Evolutionary conservation across 2,329 filamentous ascomycete genomes (phyloP).

Genomic region (Colletotrichum ledebouriae): DNA sequence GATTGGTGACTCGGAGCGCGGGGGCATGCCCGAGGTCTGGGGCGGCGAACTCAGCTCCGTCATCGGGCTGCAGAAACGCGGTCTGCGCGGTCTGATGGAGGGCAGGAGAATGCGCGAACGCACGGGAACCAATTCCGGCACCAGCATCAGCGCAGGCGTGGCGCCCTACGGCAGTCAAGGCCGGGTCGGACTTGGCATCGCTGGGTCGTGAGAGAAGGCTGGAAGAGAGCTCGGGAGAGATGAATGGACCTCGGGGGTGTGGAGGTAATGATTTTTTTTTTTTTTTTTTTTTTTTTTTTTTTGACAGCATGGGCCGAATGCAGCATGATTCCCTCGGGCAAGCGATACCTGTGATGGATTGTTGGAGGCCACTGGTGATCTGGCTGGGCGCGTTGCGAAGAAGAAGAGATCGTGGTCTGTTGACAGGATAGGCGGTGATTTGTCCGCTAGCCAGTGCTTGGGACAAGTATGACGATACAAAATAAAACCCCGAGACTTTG

Average conservation of each 20-base stretch:
- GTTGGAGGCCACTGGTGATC: not conserved
- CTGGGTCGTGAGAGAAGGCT: constrained; percentile 54
- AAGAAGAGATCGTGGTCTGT: not conserved
- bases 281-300: constrained; percentile 24
- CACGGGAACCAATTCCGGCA: constrained; percentile 58
- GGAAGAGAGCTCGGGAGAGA: not conserved
- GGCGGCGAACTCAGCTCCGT: constrained; percentile 85
- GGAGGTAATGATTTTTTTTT: constrained; percentile 35
- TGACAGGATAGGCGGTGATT: too few species aligned
- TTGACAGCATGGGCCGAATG: constrained; percentile 37
- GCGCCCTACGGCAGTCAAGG: constrained; percentile 44
- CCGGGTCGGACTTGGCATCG: constrained; percentile 68
- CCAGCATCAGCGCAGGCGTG: constrained; percentile 43
- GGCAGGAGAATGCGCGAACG: constrained; percentile 87
- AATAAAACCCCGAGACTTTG: too few species aligned
- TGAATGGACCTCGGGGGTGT: constrained; percentile 2
- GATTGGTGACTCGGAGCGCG: constrained; percentile 62
- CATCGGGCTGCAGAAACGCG: constrained; percentile 94
- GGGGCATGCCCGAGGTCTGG: constrained; percentile 77
- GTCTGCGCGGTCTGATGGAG: constrained; percentile 93
- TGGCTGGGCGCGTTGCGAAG: not conserved
- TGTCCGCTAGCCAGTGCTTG: too few species aligned
- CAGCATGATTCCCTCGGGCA: constrained; percentile 18
- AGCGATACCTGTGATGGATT: not conserved
- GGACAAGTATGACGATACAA: too few species aligned